phyloP scores from a whole-genome alignment of 768 basidiomycete species.

The Butyriboletus loyo region DNA sequence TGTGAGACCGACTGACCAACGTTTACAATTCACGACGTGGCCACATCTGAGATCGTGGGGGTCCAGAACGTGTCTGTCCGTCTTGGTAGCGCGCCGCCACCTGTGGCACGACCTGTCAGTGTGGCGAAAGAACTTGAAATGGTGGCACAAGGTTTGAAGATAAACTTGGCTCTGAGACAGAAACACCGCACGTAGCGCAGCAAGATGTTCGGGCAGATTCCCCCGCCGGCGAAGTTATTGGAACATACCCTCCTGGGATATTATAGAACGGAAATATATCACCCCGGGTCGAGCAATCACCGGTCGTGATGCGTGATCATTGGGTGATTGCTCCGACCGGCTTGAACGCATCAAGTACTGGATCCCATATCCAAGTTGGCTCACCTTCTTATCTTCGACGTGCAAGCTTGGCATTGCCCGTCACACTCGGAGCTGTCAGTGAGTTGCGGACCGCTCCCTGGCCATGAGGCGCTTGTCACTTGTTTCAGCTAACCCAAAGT shows the following conservation, averaged over 20 bases:
- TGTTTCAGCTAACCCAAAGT: neutral
- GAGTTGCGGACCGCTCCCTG: neutral
- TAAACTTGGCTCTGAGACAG: neutral
- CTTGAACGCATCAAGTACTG: neutral
- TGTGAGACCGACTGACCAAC: neutral
- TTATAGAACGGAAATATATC: neutral
- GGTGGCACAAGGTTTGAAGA: neutral
- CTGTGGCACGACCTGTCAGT: neutral
- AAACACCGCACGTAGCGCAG: neutral
- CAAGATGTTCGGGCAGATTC: neutral
- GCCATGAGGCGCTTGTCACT: neutral
- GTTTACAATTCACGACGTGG: neutral
- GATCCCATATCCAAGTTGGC: neutral
- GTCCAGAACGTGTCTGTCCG: neutral
- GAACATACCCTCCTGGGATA: neutral
- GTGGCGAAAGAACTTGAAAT: conserved; percentile 4
- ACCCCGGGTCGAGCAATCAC: neutral
- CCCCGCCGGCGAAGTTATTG: neutral
- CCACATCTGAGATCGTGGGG: conserved; percentile 4
- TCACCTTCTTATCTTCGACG: neutral
- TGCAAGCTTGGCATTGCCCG: neutral
- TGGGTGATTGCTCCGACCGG: neutral
- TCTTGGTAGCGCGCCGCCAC: neutral
- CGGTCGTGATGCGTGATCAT: neutral
- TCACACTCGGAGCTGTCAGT: neutral